These are phyloP conservation scores for Laetiporus sulphureus DNA, from an alignment of 1,284 basidiomycete genomes.

Conservation along the genomic window DNA sequence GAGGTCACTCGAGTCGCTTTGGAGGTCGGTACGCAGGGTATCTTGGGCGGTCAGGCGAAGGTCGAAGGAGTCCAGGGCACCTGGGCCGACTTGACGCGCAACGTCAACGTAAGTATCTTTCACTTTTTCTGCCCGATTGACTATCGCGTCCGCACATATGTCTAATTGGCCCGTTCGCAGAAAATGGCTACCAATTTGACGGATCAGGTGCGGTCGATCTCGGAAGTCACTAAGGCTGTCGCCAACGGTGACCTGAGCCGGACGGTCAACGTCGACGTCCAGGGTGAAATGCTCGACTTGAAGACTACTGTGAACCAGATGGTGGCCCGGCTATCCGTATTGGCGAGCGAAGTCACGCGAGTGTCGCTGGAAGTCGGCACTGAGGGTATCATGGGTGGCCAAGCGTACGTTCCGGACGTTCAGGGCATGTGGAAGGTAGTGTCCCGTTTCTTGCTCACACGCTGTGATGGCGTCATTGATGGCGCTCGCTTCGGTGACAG, in stretches of 20 bases:
- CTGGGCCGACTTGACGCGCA: slow-evolving; percentile 88
- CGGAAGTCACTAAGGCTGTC: slow-evolving; percentile 95
- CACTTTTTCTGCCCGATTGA: slow-evolving; percentile 16
- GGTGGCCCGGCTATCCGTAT: slow-evolving; percentile 80
- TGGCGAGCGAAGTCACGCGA: slow-evolving; percentile 82
- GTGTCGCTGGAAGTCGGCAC: slow-evolving; percentile 92
- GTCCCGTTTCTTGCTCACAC: no score
- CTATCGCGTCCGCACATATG: not conserved
- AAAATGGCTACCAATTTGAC: slow-evolving; percentile 93
- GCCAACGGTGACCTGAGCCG: slow-evolving; percentile 88
- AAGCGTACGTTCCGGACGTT: slow-evolving; percentile 82
- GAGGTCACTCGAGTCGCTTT: slow-evolving; percentile 94
- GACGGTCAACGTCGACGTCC: slow-evolving; percentile 91
- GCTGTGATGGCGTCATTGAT: no score
- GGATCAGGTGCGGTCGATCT: slow-evolving; percentile 95
- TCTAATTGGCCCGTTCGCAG: slow-evolving; percentile 20
- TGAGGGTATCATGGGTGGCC: slow-evolving; percentile 94
- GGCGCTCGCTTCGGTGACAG: no score
- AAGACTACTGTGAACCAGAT: slow-evolving; percentile 91
- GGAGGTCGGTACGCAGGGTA: slow-evolving; percentile 89
- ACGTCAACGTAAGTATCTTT: slow-evolving; percentile 64
- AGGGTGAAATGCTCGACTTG: slow-evolving; percentile 95
- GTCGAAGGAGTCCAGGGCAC: slow-evolving; percentile 93
- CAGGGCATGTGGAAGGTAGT: slow-evolving; percentile 88
- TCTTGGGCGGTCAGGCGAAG: slow-evolving; percentile 86